A percentile compares a stretch with the other conserved stretches of the same genome.
These are phyloP conservation scores for Candida qinlingensis DNA, from an alignment of 805 yeast genomes.

Conservation along the genomic window DNA sequence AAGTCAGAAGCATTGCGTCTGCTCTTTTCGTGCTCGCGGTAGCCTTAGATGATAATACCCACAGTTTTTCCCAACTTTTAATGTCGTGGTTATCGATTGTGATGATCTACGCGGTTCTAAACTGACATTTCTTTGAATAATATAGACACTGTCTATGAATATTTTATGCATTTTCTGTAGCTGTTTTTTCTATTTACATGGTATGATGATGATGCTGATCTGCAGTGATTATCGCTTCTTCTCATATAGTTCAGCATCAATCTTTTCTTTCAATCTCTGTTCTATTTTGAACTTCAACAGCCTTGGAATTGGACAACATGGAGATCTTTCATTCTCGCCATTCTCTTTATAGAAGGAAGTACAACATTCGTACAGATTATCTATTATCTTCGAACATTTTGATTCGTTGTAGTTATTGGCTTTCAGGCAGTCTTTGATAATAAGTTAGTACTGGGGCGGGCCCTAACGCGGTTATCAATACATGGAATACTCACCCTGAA, in stretches of 20 bases:
- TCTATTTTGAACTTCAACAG: constrained; percentile 57
- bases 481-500: constrained; percentile 47
- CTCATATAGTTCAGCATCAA: constrained; percentile 51
- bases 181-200: no score
- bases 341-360: constrained; percentile 52
- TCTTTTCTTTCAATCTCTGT: constrained; percentile 50
- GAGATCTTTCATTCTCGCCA: constrained; percentile 56
- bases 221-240: constrained; percentile 2
- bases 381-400: constrained; percentile 65
- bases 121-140: constrained; percentile 42
- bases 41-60: constrained; percentile 57
- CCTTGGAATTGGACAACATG: constrained; percentile 74
- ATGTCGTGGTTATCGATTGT: constrained; percentile 33
- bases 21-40: constrained; percentile 83
- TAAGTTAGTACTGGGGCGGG: background rate
- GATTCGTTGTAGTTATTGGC: constrained; percentile 62
- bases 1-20: constrained; percentile 15
- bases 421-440: constrained; percentile 52
- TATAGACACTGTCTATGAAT: background rate
- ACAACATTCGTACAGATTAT: constrained; percentile 72
- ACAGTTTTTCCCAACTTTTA: constrained; percentile 48
- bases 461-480: background rate
- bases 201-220: no score
- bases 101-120: constrained; percentile 68
- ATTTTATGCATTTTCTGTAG: no score